Base-by-base conservation (phyloP, 2,329 filamentous ascomycete species). In the Hymenoscyphus repandus region DNA sequence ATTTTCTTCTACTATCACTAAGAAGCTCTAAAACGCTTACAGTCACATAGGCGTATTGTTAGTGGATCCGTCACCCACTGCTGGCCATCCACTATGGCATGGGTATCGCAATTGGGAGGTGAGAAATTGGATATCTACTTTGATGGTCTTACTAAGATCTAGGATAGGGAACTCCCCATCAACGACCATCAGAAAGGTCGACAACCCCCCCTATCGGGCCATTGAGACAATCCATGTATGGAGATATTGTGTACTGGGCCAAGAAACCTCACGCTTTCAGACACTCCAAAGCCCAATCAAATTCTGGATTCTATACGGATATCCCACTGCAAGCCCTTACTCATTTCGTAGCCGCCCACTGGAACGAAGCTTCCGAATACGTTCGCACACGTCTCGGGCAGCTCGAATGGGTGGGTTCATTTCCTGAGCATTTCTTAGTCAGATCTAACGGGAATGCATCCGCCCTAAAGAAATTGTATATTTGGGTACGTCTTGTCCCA, bases 401-500 rank as follows among this genome's bases (percentile, higher is more conserved):
- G 50, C 66, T 72, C 18, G 69, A 72, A 56, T 70, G 68, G 69
- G 68, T 67, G 51, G 63, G 71, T 30, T 68, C 71, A 45, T 65
- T 65, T 36, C 70, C 72, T 0, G 59, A 66, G 11, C 70, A 72
- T 51, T 69, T 68, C 30, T 59, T 62, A 1, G 50, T 55, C 12
- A 64, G 69, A 22, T 58, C 62, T 3, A 62, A 64, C 11, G 59
- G 60, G 45, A 68, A 73, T 46, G 69, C 70, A 30, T 54, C 57
- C 5, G 67, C 70, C 1, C 63, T 74, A 5, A 58, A 65, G 17
- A 73, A 72, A 36, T 59, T 73, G 0, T 69, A 73, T 42, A 68
- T 69, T 2, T 74, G 72, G 72, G 66, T 70, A 10, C 68, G 72
- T 5, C 68, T 71, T 5, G 61, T 75, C 1, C 69, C 70, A 1